These are phyloP conservation scores for Daldinia loculata DNA, from an alignment of 495 filamentous ascomycete species.

Conservation along the genomic window DNA sequence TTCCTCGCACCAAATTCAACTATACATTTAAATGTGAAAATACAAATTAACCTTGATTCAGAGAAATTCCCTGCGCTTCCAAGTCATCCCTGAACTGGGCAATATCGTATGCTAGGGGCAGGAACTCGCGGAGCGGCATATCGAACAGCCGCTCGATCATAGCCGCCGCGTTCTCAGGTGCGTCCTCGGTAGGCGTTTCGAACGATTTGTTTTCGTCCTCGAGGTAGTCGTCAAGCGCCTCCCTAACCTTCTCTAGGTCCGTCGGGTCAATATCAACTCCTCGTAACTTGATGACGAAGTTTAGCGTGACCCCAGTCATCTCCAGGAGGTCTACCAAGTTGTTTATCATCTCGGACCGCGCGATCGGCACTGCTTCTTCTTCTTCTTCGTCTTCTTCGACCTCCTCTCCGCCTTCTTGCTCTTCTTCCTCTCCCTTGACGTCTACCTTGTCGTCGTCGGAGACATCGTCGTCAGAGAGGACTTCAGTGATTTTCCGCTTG, in stretches of 20 bases:
- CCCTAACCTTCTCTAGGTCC: neutral
- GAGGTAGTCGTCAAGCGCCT: neutral
- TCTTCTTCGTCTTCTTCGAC: neutral
- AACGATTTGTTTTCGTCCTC: neutral
- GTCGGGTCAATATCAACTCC: neutral
- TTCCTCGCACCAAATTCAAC: neutral
- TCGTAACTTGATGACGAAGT: slow-evolving; percentile 3
- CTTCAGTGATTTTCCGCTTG: neutral
- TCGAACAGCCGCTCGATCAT: neutral
- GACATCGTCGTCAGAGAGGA: neutral
- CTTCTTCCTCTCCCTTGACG: neutral
- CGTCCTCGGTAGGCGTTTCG: neutral
- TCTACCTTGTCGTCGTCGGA: neutral
- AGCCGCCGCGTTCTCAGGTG: neutral
- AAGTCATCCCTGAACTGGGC: neutral
- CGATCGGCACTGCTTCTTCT: neutral
- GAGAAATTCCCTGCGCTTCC: neutral
- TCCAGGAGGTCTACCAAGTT: slow-evolving; percentile 4
- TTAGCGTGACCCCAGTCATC: neutral
- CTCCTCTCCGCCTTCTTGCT: neutral
- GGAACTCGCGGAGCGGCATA: slow-evolving; percentile 8
- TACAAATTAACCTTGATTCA: neutral
- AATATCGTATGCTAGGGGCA: neutral
- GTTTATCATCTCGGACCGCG: neutral
- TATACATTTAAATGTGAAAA: neutral